Percentiles rank a stretch among this genome's conserved stretches.
Evolutionary conservation across 495 filamentous ascomycete genomes (phyloP).

Genomic region (Staphylotrichum longicolle): DNA sequence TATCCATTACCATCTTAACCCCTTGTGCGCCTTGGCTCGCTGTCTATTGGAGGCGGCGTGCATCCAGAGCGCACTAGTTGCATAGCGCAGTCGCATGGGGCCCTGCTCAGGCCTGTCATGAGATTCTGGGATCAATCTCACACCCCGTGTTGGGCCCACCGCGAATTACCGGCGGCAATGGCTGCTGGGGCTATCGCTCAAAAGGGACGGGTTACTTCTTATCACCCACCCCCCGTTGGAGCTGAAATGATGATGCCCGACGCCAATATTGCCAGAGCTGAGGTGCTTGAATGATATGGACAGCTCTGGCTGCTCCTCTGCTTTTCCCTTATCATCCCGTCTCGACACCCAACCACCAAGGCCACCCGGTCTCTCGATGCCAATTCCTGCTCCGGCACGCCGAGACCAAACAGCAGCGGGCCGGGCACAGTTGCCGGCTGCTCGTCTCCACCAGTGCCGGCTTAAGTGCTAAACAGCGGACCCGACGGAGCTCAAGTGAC

Average conservation of each 20-base stretch:
- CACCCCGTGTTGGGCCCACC: neutral
- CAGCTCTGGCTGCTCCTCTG: neutral
- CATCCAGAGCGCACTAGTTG: constrained; percentile 2
- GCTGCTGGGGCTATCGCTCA: neutral
- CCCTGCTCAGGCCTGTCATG: constrained; percentile 1
- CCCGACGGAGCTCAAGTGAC: constrained; percentile 12
- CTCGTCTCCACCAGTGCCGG: constrained; percentile 1
- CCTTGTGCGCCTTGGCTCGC: constrained; percentile 2
- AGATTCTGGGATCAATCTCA: constrained; percentile 2
- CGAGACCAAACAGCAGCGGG: constrained; percentile 6
- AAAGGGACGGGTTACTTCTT: neutral
- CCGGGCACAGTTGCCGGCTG: neutral
- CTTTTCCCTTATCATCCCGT: neutral
- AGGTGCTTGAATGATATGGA: constrained; percentile 2
- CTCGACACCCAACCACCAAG: no score
- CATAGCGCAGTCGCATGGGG: neutral
- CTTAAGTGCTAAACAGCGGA: neutral
- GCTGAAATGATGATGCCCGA: constrained; percentile 16
- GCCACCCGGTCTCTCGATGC: neutral
- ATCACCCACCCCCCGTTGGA: neutral
- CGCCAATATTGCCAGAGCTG: constrained; percentile 6
- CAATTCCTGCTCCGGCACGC: constrained; percentile 10
- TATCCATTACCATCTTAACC: neutral
- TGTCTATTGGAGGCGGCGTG: constrained; percentile 6
- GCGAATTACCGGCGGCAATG: constrained; percentile 9